These are phyloP conservation scores for Xylaria grammica DNA, from an alignment of 495 filamentous ascomycete genomes.

Conservation along the genomic window DNA sequence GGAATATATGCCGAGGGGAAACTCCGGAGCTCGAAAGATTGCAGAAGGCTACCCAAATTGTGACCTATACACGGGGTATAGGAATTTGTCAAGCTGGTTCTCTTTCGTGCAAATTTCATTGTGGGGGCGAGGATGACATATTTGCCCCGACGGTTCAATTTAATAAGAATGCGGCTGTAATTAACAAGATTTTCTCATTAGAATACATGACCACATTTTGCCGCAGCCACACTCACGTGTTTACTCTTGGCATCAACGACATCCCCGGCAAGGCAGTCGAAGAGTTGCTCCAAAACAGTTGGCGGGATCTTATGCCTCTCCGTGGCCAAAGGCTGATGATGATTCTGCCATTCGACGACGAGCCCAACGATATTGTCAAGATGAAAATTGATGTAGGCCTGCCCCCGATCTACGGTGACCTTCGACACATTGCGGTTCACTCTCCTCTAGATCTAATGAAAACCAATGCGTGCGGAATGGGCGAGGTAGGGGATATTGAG, in stretches of 20 bases:
- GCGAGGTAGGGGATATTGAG: not conserved
- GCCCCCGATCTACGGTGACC: slow-evolving; percentile 19
- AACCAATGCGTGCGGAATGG: slow-evolving; percentile 22
- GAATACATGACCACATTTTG: slow-evolving; percentile 22
- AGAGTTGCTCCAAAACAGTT: not conserved
- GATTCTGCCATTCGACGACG: slow-evolving; percentile 36
- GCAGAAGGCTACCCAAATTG: slow-evolving; percentile 12
- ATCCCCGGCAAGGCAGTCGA: slow-evolving; percentile 4
- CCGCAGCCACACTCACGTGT: slow-evolving; percentile 29
- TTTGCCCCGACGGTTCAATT: slow-evolving; percentile 23
- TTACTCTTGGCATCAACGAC: slow-evolving; percentile 19
- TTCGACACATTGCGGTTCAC: slow-evolving; percentile 32
- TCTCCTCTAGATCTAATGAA: slow-evolving; percentile 29
- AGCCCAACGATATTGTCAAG: not conserved
- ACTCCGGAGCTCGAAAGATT: not conserved
- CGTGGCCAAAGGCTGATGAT: slow-evolving; percentile 8
- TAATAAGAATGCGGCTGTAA: not conserved
- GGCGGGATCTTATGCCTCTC: slow-evolving; percentile 22
- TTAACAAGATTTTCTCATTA: slow-evolving; percentile 18
- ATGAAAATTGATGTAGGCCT: slow-evolving; percentile 6
- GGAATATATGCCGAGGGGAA: slow-evolving; percentile 24
- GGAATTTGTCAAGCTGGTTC: not conserved
- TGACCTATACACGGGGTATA: slow-evolving; percentile 27
- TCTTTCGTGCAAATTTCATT: slow-evolving; percentile 11
- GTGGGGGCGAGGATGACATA: slow-evolving; percentile 22